Evolutionary conservation across 148 eudicot genomes (phyloP).

Genomic region (Chenopodium formosanum): DNA sequence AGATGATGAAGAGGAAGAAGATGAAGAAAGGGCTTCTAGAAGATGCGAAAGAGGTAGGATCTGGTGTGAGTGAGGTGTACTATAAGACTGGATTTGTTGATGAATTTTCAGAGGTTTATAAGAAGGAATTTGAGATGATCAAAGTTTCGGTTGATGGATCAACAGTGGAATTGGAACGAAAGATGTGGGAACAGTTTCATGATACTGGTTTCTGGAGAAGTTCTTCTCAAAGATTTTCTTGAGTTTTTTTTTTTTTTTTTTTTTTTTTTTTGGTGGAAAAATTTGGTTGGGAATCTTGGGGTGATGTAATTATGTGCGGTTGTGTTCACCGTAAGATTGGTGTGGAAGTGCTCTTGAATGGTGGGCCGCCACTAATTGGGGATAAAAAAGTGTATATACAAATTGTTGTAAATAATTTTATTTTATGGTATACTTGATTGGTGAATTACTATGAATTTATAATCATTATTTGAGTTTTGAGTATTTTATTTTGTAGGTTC

Average conservation of each 20-base stretch:
- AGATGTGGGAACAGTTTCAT: constrained; percentile 64
- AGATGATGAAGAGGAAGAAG: constrained; percentile 24
- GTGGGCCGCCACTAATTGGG: neutral
- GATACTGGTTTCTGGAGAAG: constrained; percentile 75
- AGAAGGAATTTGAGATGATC: constrained; percentile 26
- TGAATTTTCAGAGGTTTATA: constrained; percentile 31
- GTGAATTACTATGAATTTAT: too few species aligned
- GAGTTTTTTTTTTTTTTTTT: neutral
- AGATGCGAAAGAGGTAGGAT: neutral
- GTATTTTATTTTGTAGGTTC: too few species aligned
- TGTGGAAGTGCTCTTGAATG: neutral
- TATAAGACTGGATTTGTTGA: constrained; percentile 10
- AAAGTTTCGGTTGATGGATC: constrained; percentile 41
- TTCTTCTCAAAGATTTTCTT: constrained; percentile 33
- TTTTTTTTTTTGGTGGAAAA: neutral
- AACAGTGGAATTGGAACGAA: constrained; percentile 43
- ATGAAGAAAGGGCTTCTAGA: constrained; percentile 13
- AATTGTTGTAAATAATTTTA: too few species aligned
- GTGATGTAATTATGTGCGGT: neutral
- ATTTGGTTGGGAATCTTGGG: neutral
- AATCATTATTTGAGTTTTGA: too few species aligned
- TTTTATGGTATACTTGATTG: too few species aligned
- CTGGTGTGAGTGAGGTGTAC: constrained; percentile 7
- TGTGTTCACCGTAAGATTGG: neutral
- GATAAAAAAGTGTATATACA: neutral